Conservation (phyloP, 2,329 filamentous ascomycete genomes). For the Aspergillus sclerotialis region DNA sequence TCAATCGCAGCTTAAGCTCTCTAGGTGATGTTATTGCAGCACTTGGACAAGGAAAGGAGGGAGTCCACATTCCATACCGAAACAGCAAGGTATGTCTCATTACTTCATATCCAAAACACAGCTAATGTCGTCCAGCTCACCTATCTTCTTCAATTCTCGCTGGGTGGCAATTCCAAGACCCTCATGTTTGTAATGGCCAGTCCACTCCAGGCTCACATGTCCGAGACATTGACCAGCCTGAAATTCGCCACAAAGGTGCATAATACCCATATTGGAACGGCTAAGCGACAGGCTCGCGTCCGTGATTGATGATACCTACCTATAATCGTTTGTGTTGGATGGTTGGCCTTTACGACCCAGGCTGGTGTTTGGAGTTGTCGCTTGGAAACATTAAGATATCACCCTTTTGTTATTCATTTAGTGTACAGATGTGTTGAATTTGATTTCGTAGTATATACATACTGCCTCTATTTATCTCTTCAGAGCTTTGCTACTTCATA, state of each 20-base stretch:
- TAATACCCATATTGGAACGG: slow-evolving; percentile 88
- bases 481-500: too few species aligned
- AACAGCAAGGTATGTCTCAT: slow-evolving; percentile 69
- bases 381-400: too few species aligned
- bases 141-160: slow-evolving; percentile 86
- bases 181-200: slow-evolving; percentile 99
- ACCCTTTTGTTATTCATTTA: slow-evolving; percentile 1
- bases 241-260: slow-evolving; percentile 88
- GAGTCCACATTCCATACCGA: slow-evolving; percentile 79
- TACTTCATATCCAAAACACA: neutral
- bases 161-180: slow-evolving; percentile 93
- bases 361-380: slow-evolving; percentile 20
- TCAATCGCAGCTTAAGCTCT: slow-evolving; percentile 90
- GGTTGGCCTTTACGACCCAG: slow-evolving; percentile 24
- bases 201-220: slow-evolving; percentile 80
- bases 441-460: too few species aligned
- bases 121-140: slow-evolving; percentile 55
- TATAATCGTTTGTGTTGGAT: too few species aligned
- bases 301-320: slow-evolving; percentile 26
- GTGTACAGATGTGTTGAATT: neutral
- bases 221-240: slow-evolving; percentile 88
- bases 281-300: slow-evolving; percentile 45
- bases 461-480: too few species aligned
- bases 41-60: slow-evolving; percentile 72
- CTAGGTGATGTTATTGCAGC: slow-evolving; percentile 92